Base-by-base conservation (phyloP, 1,139 yeast genomes). In the Geotrichum aggregatum region DNA sequence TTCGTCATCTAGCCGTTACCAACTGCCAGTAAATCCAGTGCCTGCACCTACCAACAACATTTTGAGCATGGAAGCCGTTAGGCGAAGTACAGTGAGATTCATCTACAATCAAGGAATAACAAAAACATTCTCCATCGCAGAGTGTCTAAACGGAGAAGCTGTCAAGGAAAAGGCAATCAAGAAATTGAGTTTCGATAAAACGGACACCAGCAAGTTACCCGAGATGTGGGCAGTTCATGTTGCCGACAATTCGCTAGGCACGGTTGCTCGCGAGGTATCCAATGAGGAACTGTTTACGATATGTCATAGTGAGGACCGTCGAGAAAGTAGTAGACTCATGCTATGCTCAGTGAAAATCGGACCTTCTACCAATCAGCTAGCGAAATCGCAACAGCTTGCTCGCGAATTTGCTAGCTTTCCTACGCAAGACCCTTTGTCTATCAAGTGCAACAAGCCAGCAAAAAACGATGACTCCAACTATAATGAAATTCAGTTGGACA, bases 231-330 rank as follows among this genome's bases (percentile, higher is more conserved):
- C 73, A 46, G 74, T 79, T 1, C 80, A 74, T 60, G 73, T 78
- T 35, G 63, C 66, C 5, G 76, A 77, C 41, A 59, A 59, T 30
- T 66, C 61, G 31, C 55, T 56, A 10, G 72, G 72, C 35, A 71
- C 71, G 2, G 68, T 82, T 7, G 61, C 68, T 1, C 82, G 77
- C 51, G 65, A 79, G 35, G 71, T 89, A 43, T 83, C 79, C 61
- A 96, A 87, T 61, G 87, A 84, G 13, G 96, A 87, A 64, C 75
- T 89, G 46, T 87, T 87, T 2, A 82, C 95, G 0, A 81, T 87
- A 4, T 86, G 96, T 64, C 91, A 85, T 63, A 82, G 91, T 0
- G 77, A 81, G 2, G 89, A 83, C 50, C 71, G 91, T 38, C 66
- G 76, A 6, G 95, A 87, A 60, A 84, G 87, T 58, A 80, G 82